Evolutionary conservation across 2,329 filamentous ascomycete genomes (phyloP).

Genomic region (Fusarium sterilihyphosum): DNA sequence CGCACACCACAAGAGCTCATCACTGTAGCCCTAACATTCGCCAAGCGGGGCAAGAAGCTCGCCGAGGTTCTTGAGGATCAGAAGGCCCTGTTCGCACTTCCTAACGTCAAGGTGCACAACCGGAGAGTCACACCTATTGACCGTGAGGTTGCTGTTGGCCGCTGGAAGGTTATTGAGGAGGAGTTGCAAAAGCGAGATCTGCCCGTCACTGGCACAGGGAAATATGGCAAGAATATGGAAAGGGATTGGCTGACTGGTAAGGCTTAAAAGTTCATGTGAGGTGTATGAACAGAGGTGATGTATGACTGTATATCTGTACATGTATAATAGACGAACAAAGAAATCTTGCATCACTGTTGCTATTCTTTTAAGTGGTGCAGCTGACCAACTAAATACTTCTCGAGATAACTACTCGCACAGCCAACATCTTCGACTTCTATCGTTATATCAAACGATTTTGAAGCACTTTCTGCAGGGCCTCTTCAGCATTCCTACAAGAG

Average conservation of each 20-base stretch:
- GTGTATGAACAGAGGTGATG: slow-evolving; percentile 28
- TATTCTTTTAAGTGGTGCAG: not conserved
- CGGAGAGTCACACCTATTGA: slow-evolving; percentile 76
- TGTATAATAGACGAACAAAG: slow-evolving; percentile 45
- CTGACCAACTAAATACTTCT: not conserved
- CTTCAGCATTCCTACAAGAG: not conserved
- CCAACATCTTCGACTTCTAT: not conserved
- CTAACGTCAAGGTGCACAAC: slow-evolving; percentile 76
- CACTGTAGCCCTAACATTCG: slow-evolving; percentile 60
- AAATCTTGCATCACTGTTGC: slow-evolving; percentile 29
- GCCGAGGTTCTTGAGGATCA: slow-evolving; percentile 64
- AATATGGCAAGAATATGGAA: slow-evolving; percentile 55
- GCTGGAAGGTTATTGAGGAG: slow-evolving; percentile 82
- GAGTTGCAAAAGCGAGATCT: slow-evolving; percentile 72
- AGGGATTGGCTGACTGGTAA: slow-evolving; percentile 55
- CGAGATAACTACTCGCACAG: not conserved
- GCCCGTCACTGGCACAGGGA: slow-evolving; percentile 62
- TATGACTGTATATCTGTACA: slow-evolving; percentile 46
- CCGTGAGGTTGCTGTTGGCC: slow-evolving; percentile 75
- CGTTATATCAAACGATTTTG: not conserved
- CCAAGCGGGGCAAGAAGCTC: slow-evolving; percentile 70
- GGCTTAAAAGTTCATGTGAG: slow-evolving; percentile 37
- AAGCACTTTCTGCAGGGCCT: not conserved
- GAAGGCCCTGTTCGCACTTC: slow-evolving; percentile 59
- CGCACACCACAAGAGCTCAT: slow-evolving; percentile 65